Evolutionary conservation across 2,329 filamentous ascomycete species (phyloP).

Genomic region (Acrocalymma vagum): DNA sequence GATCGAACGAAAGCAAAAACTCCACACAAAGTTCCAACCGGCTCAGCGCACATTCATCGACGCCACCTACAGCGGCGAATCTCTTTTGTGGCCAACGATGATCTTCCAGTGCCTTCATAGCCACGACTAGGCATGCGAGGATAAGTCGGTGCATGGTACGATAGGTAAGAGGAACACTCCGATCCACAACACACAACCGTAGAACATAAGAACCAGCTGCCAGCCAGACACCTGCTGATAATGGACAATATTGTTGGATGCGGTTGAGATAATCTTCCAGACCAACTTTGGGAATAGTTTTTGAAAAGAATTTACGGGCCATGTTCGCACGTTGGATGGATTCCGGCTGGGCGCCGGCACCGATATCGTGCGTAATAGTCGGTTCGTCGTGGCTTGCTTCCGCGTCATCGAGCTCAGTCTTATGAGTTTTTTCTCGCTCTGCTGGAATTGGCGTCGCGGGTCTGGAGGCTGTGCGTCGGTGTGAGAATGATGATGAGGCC

Average conservation of each 20-base stretch:
- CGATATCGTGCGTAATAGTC: conserved; percentile 52
- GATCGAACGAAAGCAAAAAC: conserved; percentile 53
- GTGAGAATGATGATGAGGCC: conserved; percentile 26
- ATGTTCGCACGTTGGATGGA: conserved; percentile 85
- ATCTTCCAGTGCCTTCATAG: conserved; percentile 96
- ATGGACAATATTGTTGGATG: conserved; percentile 89
- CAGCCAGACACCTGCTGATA: conserved; percentile 93
- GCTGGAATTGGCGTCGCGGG: conserved; percentile 49
- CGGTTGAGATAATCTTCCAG: conserved; percentile 86
- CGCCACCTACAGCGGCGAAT: conserved; percentile 87
- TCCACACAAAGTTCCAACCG: conserved; percentile 80
- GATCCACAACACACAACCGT: conserved; percentile 76
- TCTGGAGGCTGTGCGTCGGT: conserved; percentile 47
- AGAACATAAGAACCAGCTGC: conserved; percentile 89
- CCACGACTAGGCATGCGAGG: conserved; percentile 83
- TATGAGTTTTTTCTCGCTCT: conserved; percentile 49
- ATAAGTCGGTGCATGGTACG: conserved; percentile 88
- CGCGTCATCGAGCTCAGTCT: conserved; percentile 55
- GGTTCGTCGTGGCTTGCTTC: conserved; percentile 61
- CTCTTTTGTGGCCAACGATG: conserved; percentile 84
- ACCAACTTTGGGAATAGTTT: conserved; percentile 81
- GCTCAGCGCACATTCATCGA: conserved; percentile 81
- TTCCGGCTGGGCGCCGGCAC: conserved; percentile 75
- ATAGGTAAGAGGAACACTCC: conserved; percentile 79
- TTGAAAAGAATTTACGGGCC: conserved; percentile 92